Evolutionary conservation across 805 yeast species (phyloP), one percentile per base, ranked within the genome.

Genomic region (Candida pseudofarinosa): DNA sequence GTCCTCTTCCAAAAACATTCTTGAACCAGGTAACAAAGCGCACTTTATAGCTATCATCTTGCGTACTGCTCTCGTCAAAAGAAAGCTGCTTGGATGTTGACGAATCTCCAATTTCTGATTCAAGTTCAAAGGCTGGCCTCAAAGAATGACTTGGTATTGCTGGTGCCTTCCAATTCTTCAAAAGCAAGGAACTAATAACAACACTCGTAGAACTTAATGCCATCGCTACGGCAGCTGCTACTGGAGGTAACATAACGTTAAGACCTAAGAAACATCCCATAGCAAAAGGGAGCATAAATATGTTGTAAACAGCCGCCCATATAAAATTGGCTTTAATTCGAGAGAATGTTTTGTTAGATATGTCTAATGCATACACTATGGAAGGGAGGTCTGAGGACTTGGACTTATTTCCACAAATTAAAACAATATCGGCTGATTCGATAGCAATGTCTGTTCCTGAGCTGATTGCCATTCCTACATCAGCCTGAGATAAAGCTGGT

Each of bases 371-470:
- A 43, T 79, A 71, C 19, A 74, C 61, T 4, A 85, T 75, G 6
- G 85, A 82, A 15, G 57, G 55, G 40, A 81, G 60, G 42, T 59
- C 71, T 40, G 46, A 44, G 33, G 41, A 55, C 18, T 55, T 53
- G n/a, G 43, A 45, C 17, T 46, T 48, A 4, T 54, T 59, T 4
- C 47, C 48, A 10, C 78, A 75, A 57, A 87, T 61, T 13, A 93
- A 68, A 15, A 93, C 96, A 32, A 93, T 77, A 61, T 89, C 96
- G 0, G 99, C 97, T n/a, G 96, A 87, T 51, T 90, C 97, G 51
- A 93, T 85, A 1, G 99, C 98, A 52, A 93, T 87, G 55, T 93
- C 98, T 0, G 98, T 87, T 4, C 98, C 97, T 0, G 95, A 79
- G 7, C 95, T 83, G 44, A 95, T 80, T 8, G 98, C 93, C 54